Base-by-base conservation (phyloP, 148 eudicot species). In the Fallopia convolvulus region DNA sequence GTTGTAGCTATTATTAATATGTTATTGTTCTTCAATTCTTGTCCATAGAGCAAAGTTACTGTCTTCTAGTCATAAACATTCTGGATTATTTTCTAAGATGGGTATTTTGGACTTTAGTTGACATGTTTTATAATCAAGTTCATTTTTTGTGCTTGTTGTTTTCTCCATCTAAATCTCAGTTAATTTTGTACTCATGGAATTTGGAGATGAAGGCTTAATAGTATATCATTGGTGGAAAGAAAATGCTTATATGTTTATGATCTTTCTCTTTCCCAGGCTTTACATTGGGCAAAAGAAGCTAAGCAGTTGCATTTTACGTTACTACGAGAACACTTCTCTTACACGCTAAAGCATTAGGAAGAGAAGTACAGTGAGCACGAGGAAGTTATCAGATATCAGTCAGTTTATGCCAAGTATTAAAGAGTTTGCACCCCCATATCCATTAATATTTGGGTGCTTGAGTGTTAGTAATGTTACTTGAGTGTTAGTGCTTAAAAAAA, bases 281-380 rank as follows among this genome's bases (percentile, higher is more conserved):
- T 95, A 79, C 68, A 82, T 63, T 90, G 80, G 85, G 97, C 97
- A 79, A 91, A 90, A 86, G 97, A 95, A 87, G 92, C 97, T 72
- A 89, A 86, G 74, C 80, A 84, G 60, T 79, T 89, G 74, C 91
- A 93, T 8, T 81, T 86, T 65, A 88, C 84, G 85, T 88, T 92
- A 70, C 77, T 92, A 70, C 89, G 83, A 81, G 88, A 92, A 79
- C 84, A 86, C 70, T 92, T 95, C 82, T 79, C 76, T 77, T 92
- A 80, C 83, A 77, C 85, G 46, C 44, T 85, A 44, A 85, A 86
- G 84, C 80, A 82, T 49, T 78, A 75, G 82, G 80, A 65, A 77
- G 87, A 84, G 61, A 68, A 76, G 0, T 77, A 71, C 60, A 81
- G 72, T 81, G 90, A 85, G 74, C 66, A 74, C 75, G 91, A 87